These are phyloP conservation scores for Eucalyptus albens DNA, from an alignment of 345 rosid genomes.

Conservation along the genomic window DNA sequence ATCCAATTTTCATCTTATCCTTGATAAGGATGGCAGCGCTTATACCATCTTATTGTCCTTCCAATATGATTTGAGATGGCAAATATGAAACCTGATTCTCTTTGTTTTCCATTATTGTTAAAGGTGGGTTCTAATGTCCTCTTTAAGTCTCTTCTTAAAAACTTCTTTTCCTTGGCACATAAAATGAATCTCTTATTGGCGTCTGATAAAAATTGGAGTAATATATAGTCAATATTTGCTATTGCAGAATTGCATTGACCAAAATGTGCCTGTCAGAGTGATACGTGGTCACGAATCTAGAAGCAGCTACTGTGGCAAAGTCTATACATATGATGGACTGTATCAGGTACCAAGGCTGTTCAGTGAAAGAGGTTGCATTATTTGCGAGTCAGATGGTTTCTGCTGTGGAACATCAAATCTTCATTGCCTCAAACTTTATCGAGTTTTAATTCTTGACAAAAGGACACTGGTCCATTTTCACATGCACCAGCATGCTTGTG, in stretches of 20 bases:
- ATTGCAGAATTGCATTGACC: conserved; percentile 64
- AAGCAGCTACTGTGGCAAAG: conserved; percentile 57
- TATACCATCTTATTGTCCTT: neutral
- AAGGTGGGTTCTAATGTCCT: neutral
- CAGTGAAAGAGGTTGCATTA: neutral
- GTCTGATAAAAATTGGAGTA: neutral
- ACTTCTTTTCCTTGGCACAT: neutral
- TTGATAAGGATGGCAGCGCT: neutral
- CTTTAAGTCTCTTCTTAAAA: neutral
- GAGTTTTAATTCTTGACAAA: neutral
- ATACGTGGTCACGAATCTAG: conserved; percentile 64
- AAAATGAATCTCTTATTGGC: neutral
- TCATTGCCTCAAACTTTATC: neutral
- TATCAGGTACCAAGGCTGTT: conserved; percentile 38
- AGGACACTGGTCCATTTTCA: neutral
- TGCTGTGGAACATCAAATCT: neutral
- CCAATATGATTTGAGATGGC: neutral
- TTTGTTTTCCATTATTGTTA: neutral
- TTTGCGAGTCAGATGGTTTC: neutral
- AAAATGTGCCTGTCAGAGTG: conserved; percentile 64
- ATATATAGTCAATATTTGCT: neutral
- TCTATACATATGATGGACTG: conserved; percentile 90
- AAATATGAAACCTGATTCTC: neutral
- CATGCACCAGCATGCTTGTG: neutral
- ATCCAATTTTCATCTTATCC: neutral